Conservation (phyloP, 2,329 filamentous ascomycete species). For the Fonsecaea multimorphosa region DNA sequence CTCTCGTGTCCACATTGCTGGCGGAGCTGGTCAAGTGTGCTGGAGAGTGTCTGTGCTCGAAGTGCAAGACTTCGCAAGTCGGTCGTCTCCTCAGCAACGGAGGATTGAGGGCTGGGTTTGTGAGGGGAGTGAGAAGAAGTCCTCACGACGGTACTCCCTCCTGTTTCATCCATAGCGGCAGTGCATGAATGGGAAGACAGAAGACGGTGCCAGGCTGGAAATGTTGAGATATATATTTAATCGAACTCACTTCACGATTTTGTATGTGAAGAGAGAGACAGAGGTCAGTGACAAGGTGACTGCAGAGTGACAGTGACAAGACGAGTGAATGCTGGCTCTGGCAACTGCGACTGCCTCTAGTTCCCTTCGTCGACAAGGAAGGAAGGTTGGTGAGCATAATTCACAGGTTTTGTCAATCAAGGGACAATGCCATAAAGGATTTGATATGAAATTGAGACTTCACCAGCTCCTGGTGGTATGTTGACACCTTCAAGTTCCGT, state of each 20-base stretch:
- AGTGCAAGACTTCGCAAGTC: slow-evolving; percentile 22
- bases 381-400: background rate
- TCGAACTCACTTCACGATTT: background rate
- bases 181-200: background rate
- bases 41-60: slow-evolving; percentile 31
- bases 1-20: slow-evolving; percentile 34
- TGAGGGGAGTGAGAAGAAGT: background rate
- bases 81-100: background rate
- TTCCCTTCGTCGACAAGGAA: background rate
- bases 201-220: too few species aligned
- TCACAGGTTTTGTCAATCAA: background rate
- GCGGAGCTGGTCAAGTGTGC: slow-evolving; percentile 29
- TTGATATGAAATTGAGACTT: background rate
- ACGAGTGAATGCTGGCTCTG: background rate
- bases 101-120: background rate
- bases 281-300: background rate
- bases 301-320: background rate
- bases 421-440: background rate
- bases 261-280: background rate
- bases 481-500: background rate
- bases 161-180: background rate
- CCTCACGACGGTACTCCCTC: background rate
- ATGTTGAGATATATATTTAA: background rate
- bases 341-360: background rate
- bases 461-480: background rate